Evolutionary conservation across 2,329 filamentous ascomycete species (phyloP), one percentile per base, ranked within the genome.

Genomic region (Ramichloridium luteum): DNA sequence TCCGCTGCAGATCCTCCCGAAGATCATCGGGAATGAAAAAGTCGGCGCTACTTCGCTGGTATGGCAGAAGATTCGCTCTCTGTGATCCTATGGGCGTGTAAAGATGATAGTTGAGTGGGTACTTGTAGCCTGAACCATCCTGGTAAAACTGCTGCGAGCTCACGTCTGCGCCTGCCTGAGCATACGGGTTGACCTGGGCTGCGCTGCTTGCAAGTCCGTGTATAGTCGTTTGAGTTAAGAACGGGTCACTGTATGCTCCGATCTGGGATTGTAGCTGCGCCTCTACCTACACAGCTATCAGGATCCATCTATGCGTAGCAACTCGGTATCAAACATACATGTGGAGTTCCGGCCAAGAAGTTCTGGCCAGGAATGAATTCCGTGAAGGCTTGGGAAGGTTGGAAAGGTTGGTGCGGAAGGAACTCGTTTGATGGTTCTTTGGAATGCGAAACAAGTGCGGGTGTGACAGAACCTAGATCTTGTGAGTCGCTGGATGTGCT

Each of bases 1-100:
- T 93, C 58, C 80, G 84, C 51, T 93, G 84, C 40, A 93, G 61
- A 17, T 94, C 85, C 59, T 94, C 83, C 33, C 90, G 72, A 5
- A 93, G 59, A 37, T 83, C 77, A 48, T 93, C 86, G 1, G 84
- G 75, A 25, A 96, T 71, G 56, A 98, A 98, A 43, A 96, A 82
- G 51, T 96, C 86, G 50, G 92, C 83, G 2, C 82, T 76, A 35
- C 79, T 77, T 37, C 83, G 75, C 53, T 98, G 88, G 51, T 93
- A 93, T 3, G 80, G 75, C 43, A 81, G 67, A 16, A 93, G 66
- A 41, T 84, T 84, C 40, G 88, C 80, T 38, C 76, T 73, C 52
- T 85, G 73, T n/a, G 82, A 77, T 4, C 83, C 84, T 35, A 86
- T 71, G 0, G 86, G 85, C 17, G 84, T 82, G 56, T 98, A 98